Evolutionary conservation across 2,329 filamentous ascomycete genomes (phyloP), one percentile per base, ranked within the genome.

Genomic region (Colletotrichum sansevieriae): DNA sequence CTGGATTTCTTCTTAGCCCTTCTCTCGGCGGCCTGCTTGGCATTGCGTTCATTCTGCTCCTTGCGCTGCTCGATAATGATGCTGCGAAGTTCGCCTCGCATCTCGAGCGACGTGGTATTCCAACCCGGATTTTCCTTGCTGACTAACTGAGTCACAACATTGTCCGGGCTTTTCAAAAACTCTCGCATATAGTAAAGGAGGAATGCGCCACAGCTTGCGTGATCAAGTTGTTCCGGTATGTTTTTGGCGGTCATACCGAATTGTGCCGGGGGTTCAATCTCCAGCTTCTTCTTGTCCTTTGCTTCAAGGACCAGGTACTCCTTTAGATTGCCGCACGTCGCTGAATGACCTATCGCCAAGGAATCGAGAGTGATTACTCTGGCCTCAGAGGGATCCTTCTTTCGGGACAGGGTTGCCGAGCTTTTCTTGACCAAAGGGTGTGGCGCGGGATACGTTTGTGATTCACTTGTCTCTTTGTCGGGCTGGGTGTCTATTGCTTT

Each of bases 281-380:
- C 74, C 68, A 83, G 73, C 37, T 79, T 73, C 67, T 83, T 86
- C 75, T 96, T 83, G 80, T 87, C 84, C 72, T 85, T 84, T 4
- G 92, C 91, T 80, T 98, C 96, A 55, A 87, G 87, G 7, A 86
- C 76, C 5, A 98, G 83, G 78, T 97, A 98, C 29, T 92, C 87
- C 74, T 91, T 94, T 35, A 99, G 82, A 41, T 87, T 85, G 54
- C 78, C 85, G 70, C 91, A 88, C 6, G 93, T 92, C 1, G 83
- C 80, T 1, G 87, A 83, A 72, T 95, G 93, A 0, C 82, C 52
- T 4, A 79, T 74, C n/a, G 90, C 90, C 1, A 98, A 84, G 0
- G 96, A 98, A 78, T 99, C 96, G 29, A 98, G 87, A 0, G 93
- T 94, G 71, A 98, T 90, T 70, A 98, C 94, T 41, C 88, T 87